These are phyloP conservation scores for Talaromyces stipitatus DNA, from an alignment of 495 filamentous ascomycete species.

Conservation along the genomic window DNA sequence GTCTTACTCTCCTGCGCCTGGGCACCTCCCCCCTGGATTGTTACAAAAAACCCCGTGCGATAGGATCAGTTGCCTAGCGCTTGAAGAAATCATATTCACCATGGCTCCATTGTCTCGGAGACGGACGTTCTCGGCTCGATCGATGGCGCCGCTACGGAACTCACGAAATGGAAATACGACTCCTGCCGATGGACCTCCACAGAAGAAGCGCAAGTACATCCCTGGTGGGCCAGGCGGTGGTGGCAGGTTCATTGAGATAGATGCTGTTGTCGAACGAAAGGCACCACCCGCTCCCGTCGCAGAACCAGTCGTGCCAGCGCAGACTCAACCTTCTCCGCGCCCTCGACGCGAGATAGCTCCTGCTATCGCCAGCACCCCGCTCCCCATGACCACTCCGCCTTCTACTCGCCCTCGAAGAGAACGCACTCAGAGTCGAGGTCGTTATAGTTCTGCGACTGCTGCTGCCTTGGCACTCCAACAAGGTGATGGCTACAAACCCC, in stretches of 20 bases:
- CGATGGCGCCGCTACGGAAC: slow-evolving; percentile 5
- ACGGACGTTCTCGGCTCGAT: background rate
- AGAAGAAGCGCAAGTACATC: slow-evolving; percentile 56
- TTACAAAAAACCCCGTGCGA: background rate
- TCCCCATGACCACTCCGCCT: slow-evolving; percentile 32
- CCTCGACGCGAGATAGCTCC: slow-evolving; percentile 11
- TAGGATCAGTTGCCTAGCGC: background rate
- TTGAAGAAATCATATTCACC: background rate
- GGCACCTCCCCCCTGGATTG: background rate
- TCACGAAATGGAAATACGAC: slow-evolving; percentile 25
- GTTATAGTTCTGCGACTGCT: slow-evolving; percentile 74
- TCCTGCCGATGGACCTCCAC: slow-evolving; percentile 36
- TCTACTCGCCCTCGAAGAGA: slow-evolving; percentile 44
- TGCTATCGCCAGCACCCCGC: slow-evolving; percentile 17
- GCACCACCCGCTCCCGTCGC: slow-evolving; percentile 20
- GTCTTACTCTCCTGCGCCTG: background rate
- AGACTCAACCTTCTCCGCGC: slow-evolving; percentile 14
- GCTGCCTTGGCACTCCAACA: slow-evolving; percentile 78
- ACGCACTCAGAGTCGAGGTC: slow-evolving; percentile 39
- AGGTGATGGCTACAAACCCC: slow-evolving; percentile 90
- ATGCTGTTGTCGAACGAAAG: slow-evolving; percentile 34
- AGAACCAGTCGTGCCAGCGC: slow-evolving; percentile 7
- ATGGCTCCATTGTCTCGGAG: slow-evolving; percentile 4
- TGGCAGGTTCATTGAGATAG: slow-evolving; percentile 64
- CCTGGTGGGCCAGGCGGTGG: slow-evolving; percentile 77